A percentile compares a stretch with the other conserved stretches of the same genome.
phyloP scores from a whole-genome alignment of 2,329 filamentous ascomycete species.

The Lasiodiplodia gonubiensis region DNA sequence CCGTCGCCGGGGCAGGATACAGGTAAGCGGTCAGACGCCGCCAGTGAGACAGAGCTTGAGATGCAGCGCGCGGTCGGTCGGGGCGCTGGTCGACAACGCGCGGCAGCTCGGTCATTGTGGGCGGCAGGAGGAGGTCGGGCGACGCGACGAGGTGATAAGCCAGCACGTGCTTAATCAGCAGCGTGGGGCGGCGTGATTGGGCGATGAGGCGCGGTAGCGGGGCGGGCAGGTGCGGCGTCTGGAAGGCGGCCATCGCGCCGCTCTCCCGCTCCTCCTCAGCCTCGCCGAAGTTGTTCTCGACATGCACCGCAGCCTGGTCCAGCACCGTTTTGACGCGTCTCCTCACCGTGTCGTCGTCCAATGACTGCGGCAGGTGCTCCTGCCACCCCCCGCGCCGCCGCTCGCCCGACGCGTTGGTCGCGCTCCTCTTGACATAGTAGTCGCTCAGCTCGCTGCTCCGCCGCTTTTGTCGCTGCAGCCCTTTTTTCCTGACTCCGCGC shows the following conservation, averaged over 20 bases:
- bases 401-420: not conserved
- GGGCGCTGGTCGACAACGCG: not conserved
- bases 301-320: conserved; percentile 14
- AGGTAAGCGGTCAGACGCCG: conserved; percentile 1
- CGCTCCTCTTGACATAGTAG: not conserved
- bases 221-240: conserved; percentile 11
- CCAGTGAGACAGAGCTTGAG: conserved; percentile 9
- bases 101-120: not conserved
- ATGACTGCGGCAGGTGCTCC: conserved; percentile 14
- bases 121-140: not conserved
- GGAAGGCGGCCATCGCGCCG: not conserved
- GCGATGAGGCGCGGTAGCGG: not conserved
- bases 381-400: not conserved
- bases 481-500: not conserved
- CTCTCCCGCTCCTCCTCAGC: not conserved
- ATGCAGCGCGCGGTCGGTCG: not conserved
- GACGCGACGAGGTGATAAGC: not conserved
- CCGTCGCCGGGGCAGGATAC: not conserved
- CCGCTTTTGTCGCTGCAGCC: not conserved
- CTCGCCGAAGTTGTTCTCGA: conserved; percentile 18
- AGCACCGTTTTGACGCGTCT: conserved; percentile 5
- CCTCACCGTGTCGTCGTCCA: conserved; percentile 8
- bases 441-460: not conserved
- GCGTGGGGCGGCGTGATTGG: not conserved
- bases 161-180: conserved; percentile 10